Evolutionary conservation across 805 yeast species (phyloP), one percentile per base, ranked within the genome.

Genomic region (Candida schatavii): DNA sequence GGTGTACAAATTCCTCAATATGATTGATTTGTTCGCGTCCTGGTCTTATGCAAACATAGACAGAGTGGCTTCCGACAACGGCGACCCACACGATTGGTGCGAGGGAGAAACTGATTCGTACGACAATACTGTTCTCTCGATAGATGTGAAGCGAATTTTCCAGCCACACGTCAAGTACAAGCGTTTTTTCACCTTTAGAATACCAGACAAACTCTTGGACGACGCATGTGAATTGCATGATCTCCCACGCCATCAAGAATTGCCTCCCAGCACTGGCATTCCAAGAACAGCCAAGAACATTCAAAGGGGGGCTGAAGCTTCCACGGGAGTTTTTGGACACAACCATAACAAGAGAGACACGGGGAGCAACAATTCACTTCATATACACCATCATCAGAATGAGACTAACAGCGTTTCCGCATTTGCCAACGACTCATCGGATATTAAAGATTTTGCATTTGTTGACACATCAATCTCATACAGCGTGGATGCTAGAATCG

Each of bases 1-100:
- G 3, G 65, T 64, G n/a, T 61, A 56, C 47, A 68, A 67, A 48
- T 68, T 68, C 44, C 51, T 69, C 39, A 70, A 66, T 47, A 70
- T 69, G 74, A 53, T 66, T 21, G 75, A 70, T 44, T 52, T 69
- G 21, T 68, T 64, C 55, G 75, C 75, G 5, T 61, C 67, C 14
- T 70, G 75, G 75, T 56, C 70, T 3, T 70, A 59, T 44, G 72
- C 74, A 22, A 67, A 68, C 43, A 70, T 70, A 22, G 70, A 66
- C 44, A 55, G 75, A 42, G 48, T 61, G 19, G 52, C 60, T 3
- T 63, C 71, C 7, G 72, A 66, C 46, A 53, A 64, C 37, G 70
- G 70, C 2, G 68, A 65, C 42, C 71, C 71, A 10, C 66, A 62
- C 47, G 72, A 64, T 55, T 70, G 75, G 75, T 70, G 75, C 48